These are phyloP conservation scores for Cronartium quercuum DNA, from an alignment of 1,284 basidiomycete species.

Conservation along the genomic window DNA sequence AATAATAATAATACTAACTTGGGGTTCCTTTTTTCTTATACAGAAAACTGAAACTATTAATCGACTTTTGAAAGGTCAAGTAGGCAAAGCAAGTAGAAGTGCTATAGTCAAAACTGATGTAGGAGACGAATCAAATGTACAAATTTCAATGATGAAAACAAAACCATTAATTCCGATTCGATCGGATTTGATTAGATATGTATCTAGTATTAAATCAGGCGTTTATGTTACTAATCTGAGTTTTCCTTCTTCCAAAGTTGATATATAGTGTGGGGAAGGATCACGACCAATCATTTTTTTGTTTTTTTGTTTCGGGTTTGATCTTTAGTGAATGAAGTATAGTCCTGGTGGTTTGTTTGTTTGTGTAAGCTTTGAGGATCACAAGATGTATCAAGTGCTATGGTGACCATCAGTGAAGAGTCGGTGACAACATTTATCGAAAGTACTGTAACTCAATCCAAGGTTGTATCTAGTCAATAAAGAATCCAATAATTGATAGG, in stretches of 20 bases:
- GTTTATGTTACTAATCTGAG: constrained; percentile 20
- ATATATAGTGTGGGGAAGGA: too few species aligned
- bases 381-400: too few species aligned
- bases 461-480: too few species aligned
- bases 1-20: not conserved
- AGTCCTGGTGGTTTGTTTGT: too few species aligned
- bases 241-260: not conserved
- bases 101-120: not conserved
- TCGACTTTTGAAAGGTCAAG: constrained; percentile 31
- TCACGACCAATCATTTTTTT: too few species aligned
- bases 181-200: constrained; percentile 8
- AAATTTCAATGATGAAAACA: not conserved
- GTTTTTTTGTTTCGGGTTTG: too few species aligned
- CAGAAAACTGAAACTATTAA: constrained; percentile 39
- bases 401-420: too few species aligned
- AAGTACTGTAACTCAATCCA: too few species aligned
- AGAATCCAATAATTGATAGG: too few species aligned
- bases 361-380: too few species aligned
- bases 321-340: too few species aligned
- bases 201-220: constrained; percentile 26
- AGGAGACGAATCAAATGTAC: not conserved
- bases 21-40: not conserved
- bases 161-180: not conserved
- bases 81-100: constrained; percentile 28
- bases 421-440: too few species aligned